These are phyloP conservation scores for Xylaria cubensis DNA, from an alignment of 495 filamentous ascomycete genomes.

Conservation along the genomic window DNA sequence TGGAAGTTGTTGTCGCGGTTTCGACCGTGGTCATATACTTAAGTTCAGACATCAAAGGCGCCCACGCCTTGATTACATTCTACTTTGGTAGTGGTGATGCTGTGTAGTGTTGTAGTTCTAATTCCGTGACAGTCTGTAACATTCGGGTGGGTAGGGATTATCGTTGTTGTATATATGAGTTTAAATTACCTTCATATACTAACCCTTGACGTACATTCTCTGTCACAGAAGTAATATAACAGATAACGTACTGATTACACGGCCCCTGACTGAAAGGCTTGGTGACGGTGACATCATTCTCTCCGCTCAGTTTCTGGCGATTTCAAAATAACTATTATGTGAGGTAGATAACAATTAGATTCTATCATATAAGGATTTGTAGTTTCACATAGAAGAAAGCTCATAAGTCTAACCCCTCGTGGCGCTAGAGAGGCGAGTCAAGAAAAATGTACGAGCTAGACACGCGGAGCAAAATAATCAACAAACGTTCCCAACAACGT, in stretches of 20 bases:
- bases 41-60: too few relatives aligned
- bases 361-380: not conserved
- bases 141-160: not conserved
- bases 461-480: not conserved
- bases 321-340: not conserved
- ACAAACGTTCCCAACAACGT: not conserved
- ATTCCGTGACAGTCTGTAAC: not conserved
- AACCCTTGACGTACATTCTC: not conserved
- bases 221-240: not conserved
- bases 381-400: not conserved
- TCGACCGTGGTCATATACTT: too few relatives aligned
- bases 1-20: too few relatives aligned
- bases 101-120: not conserved
- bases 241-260: not conserved
- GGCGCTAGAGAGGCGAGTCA: not conserved
- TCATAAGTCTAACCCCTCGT: not conserved
- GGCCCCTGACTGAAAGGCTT: not conserved
- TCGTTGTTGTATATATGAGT: not conserved
- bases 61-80: not conserved
- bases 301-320: not conserved
- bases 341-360: not conserved
- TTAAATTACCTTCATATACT: not conserved
- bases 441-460: not conserved
- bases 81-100: not conserved
- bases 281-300: not conserved